Evolutionary conservation across 495 filamentous ascomycete genomes (phyloP).

Genomic region (Xylaria nigripes): DNA sequence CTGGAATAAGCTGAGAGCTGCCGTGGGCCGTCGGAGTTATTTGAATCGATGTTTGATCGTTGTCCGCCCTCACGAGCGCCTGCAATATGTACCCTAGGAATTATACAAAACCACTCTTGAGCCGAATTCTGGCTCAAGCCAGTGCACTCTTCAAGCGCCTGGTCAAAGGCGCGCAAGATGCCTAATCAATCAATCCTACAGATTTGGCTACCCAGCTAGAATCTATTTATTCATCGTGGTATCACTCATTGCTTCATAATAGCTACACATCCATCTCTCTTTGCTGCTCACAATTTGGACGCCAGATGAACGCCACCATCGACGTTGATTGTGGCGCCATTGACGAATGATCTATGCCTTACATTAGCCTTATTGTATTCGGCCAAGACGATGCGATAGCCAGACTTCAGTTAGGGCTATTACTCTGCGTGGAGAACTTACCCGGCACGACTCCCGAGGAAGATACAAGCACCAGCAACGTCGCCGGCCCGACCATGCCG

Average conservation of each 20-base stretch:
- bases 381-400: not conserved
- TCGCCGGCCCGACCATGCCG: conserved; percentile 65
- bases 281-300: conserved; percentile 24
- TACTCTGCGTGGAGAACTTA: conserved; percentile 4
- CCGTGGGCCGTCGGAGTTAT: not conserved
- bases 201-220: not conserved
- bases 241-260: not conserved
- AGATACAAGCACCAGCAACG: conserved; percentile 69
- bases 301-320: conserved; percentile 52
- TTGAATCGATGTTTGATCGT: not conserved
- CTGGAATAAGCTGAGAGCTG: not conserved
- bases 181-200: not conserved
- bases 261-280: not conserved
- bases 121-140: not conserved
- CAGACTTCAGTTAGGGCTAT: not conserved
- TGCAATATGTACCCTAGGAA: not conserved
- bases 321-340: conserved; percentile 65
- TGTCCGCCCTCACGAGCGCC: not conserved
- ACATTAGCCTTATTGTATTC: not conserved
- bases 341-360: conserved; percentile 50
- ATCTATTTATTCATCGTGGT: not conserved
- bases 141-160: not conserved
- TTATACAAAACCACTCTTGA: not conserved
- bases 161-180: not conserved
- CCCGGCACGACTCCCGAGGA: conserved; percentile 62